A percentile compares a stretch with the other conserved stretches of the same genome.
phyloP scores from a whole-genome alignment of 345 rosid genomes.

The Dipteronia sinensis region DNA sequence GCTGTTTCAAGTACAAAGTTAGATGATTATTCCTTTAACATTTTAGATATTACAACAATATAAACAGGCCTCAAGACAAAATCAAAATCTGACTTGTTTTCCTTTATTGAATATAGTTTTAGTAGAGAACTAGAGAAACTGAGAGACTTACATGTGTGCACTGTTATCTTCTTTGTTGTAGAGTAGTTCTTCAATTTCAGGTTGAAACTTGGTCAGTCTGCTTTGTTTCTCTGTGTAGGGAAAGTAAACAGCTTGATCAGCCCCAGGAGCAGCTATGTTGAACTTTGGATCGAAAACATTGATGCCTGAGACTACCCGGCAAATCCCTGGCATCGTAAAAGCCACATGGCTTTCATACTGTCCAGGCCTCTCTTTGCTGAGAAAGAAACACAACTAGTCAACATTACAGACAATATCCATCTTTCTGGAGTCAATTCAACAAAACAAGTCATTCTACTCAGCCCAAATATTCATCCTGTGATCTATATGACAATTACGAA shows the following conservation, averaged over 20 bases:
- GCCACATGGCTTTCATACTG: slow-evolving; percentile 88
- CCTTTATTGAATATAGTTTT: neutral
- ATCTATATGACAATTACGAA: too few species aligned
- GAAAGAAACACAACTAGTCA: slow-evolving; percentile 9
- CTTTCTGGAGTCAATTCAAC: too few species aligned
- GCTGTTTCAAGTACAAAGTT: slow-evolving; percentile 37
- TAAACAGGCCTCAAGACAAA: too few species aligned
- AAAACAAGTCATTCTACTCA: too few species aligned
- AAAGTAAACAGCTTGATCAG: slow-evolving; percentile 94
- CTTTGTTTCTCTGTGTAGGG: slow-evolving; percentile 59
- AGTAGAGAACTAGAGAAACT: neutral
- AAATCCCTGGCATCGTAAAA: slow-evolving; percentile 92
- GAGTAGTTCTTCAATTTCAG: slow-evolving; percentile 76
- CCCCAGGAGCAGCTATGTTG: slow-evolving; percentile 93
- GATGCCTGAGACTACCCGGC: slow-evolving; percentile 86
- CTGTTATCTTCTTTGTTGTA: slow-evolving; percentile 61
- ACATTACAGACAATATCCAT: too few species aligned
- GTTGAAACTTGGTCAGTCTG: slow-evolving; percentile 58
- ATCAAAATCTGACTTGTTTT: too few species aligned
- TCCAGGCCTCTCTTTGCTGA: slow-evolving; percentile 78
- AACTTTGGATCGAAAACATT: slow-evolving; percentile 90
- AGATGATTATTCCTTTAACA: too few species aligned
- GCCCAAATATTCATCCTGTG: too few species aligned
- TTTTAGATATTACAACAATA: neutral
- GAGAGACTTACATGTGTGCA: slow-evolving; percentile 67